phyloP scores from a whole-genome alignment of 1,284 basidiomycete species.

The Neonothopanus nambi region DNA sequence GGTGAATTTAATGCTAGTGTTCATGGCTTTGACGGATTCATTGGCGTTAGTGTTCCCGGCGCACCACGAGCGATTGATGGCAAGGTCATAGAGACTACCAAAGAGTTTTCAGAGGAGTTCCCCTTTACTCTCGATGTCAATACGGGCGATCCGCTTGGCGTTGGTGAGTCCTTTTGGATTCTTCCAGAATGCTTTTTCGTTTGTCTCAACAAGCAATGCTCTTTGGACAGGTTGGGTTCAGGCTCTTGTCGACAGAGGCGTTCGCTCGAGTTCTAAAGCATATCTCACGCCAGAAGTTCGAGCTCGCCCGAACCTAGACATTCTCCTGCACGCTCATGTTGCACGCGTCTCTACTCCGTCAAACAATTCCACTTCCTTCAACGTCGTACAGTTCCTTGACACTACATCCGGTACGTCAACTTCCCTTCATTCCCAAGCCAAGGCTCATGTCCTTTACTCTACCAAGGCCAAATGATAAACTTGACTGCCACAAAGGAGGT shows the following conservation, averaged over 20 bases:
- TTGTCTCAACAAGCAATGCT: not conserved
- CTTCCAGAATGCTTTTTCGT: not conserved
- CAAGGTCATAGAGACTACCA: slow-evolving; percentile 32
- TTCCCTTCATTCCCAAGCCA: not conserved
- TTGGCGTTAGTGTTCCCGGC: slow-evolving; percentile 35
- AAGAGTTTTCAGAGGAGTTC: slow-evolving; percentile 32
- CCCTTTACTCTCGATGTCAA: slow-evolving; percentile 41
- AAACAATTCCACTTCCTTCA: slow-evolving; percentile 23
- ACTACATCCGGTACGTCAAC: slow-evolving; percentile 19
- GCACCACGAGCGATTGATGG: slow-evolving; percentile 32
- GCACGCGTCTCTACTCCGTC: slow-evolving; percentile 10
- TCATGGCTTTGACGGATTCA: slow-evolving; percentile 32
- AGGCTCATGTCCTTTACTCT: slow-evolving; percentile 3
- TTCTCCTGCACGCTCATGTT: slow-evolving; percentile 19
- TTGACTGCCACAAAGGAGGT: slow-evolving; percentile 38
- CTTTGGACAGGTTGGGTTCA: slow-evolving; percentile 33
- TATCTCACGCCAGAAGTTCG: slow-evolving; percentile 10
- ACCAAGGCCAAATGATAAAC: slow-evolving; percentile 8
- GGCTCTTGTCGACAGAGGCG: slow-evolving; percentile 21
- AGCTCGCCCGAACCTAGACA: slow-evolving; percentile 19
- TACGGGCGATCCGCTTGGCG: slow-evolving; percentile 35
- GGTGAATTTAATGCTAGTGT: slow-evolving; percentile 30
- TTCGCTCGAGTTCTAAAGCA: slow-evolving; percentile 7
- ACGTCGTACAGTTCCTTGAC: slow-evolving; percentile 32
- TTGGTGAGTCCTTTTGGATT: slow-evolving; percentile 30